Base-by-base conservation (phyloP, 164 flowering plant species). In the Nymphaea thermarum region DNA sequence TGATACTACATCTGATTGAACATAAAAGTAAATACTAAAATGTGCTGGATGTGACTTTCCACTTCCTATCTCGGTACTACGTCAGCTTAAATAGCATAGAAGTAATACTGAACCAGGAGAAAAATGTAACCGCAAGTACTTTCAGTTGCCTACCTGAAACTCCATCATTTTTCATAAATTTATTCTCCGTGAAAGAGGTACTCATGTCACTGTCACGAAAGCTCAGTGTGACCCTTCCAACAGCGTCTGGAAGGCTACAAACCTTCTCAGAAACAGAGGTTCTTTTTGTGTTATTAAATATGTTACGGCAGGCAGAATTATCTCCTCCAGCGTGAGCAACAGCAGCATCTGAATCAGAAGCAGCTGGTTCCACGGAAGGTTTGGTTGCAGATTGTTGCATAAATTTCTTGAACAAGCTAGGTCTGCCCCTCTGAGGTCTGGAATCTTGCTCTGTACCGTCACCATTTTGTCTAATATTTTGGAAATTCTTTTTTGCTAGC, bases 271-370 rank as follows among this genome's bases (percentile, higher is more conserved):
- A 73, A 71, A 62, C 77, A 77, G 76, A 72, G 65, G 71, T 76
- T 70, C 80, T 86, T 43, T 47, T 47, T 12, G 55, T 47, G 12
- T 47, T 12, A 47, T 47, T 47, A 47, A 51, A 51, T 59, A 71
- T 65, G 64, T 77, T 78, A 4, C 74, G 66, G 78, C 72, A 67
- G 45, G 81, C 81, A 55, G 70, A 82, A 14, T 71, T 16, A 70
- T 88, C 91, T 55, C 82, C 87, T 4, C 55, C 55, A 12, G 74
- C 67, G 7, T 85, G 80, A 42, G 97, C 91, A 73, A 89, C 87
- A 77, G 93, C 82, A 47, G 93, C 92, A 65, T 90, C 96, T 66
- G 88, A 89, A 81, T 91, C 97, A 65, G 95, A 88, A 44, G 89
- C 85, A 73, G 83, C 82, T 68, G 83, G 83, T 69, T 93, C 98